Base-by-base conservation (phyloP, 305 asterid species). In the Rubia peregrina region DNA sequence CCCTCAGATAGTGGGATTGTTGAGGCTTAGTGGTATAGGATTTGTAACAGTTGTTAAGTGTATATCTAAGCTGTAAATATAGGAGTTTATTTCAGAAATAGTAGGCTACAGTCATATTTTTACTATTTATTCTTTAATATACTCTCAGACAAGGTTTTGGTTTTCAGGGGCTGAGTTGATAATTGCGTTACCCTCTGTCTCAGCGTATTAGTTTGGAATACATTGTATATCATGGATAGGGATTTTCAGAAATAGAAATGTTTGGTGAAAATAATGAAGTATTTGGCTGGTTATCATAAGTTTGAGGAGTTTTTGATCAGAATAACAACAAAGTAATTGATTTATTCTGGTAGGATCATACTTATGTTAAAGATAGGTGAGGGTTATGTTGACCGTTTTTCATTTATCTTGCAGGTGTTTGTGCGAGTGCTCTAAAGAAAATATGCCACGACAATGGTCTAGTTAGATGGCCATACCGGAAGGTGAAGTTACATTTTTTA, bases 371-470 rank as follows among this genome's bases (percentile, higher is more conserved):
- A 17, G n/a, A 24, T 33, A 41, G 9, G 9, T 8, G 55, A n/a
- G 61, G 38, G 38, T 43, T 71, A 48, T 55, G 30, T 36, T 40
- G 62, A 19, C 16, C 8, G 60, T 4, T 24, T 77, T 71, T 30
- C 60, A 22, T 65, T 48, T 42, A 65, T 78, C 65, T 69, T 76
- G 73, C 88, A 88, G 92, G 92, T 78, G 87, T 87, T 71, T 82
- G 82, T 65, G 78, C 85, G 12, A 81, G 87, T 78, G 87, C 80
- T 51, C 71, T 86, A 49, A 86, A 82, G 85, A 83, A 82, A 75
- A 79, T 89, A 48, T 89, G 89, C 79, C 80, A 85, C 26, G 92
- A 87, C 5, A 87, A 85, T 78, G 95, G 92, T 64, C 82, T 86
- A 26, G 80, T 74, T 61, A 77, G 89, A 80, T 89, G 89, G 92